Percentiles rank a stretch among this genome's conserved stretches.
These are phyloP conservation scores for Vaccinium darrowii DNA, from an alignment of 148 eudicot genomes.

Conservation along the genomic window DNA sequence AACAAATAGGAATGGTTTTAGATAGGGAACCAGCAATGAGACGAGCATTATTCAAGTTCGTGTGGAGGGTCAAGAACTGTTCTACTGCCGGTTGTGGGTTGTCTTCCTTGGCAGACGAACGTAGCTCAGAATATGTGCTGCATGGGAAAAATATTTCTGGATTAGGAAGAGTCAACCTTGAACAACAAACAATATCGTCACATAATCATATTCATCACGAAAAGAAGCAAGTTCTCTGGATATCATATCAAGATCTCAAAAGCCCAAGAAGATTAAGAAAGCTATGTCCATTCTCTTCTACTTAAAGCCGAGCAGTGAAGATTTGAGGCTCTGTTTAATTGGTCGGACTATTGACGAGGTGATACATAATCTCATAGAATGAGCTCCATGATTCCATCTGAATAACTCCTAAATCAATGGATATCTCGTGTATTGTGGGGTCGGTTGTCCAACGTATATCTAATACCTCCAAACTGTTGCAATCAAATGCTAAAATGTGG, in stretches of 20 bases:
- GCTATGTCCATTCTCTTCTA: neutral
- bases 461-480: too few relatives aligned
- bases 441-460: too few relatives aligned
- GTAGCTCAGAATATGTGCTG: constrained; percentile 78
- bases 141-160: constrained; percentile 10
- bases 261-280: neutral
- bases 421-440: too few relatives aligned
- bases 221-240: neutral
- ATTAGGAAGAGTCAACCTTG: neutral
- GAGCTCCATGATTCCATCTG: neutral
- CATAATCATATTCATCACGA: neutral
- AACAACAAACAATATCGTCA: neutral
- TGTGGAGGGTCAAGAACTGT: constrained; percentile 68
- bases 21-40: constrained; percentile 49
- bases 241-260: neutral
- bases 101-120: constrained; percentile 67
- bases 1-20: constrained; percentile 40
- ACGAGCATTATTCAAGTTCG: constrained; percentile 56
- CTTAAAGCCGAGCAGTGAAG: neutral
- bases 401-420: neutral
- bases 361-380: neutral
- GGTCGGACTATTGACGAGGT: neutral
- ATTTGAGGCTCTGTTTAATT: neutral
- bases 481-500: too few relatives aligned
- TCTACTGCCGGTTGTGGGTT: constrained; percentile 81